A percentile compares a stretch with the other conserved stretches of the same genome.
Conservation (phyloP, 2,329 filamentous ascomycete species). For the Fusarium duplospermum region DNA sequence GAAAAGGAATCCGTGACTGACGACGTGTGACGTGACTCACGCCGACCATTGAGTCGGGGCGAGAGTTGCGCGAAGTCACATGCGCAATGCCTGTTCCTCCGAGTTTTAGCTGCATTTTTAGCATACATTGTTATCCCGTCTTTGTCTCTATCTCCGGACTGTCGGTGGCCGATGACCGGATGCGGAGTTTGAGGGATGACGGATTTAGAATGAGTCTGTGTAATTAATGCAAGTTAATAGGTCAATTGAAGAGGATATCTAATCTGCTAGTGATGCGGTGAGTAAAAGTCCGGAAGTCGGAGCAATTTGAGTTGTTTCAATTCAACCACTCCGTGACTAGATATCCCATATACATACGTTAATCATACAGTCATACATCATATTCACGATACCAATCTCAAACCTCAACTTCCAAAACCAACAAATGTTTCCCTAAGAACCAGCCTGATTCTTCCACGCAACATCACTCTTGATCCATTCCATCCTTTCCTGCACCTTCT, state of each 20-base stretch:
- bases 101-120: neutral
- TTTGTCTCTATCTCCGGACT: neutral
- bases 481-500: slow-evolving; percentile 43
- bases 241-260: neutral
- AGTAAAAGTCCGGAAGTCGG: neutral
- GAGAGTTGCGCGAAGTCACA: slow-evolving; percentile 49
- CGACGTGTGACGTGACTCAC: slow-evolving; percentile 42
- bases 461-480: slow-evolving; percentile 39
- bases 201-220: neutral
- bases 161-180: neutral
- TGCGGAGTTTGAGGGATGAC: neutral
- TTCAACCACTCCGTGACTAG: neutral
- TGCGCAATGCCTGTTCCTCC: slow-evolving; percentile 8
- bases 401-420: neutral
- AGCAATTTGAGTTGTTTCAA: neutral
- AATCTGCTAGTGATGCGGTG: neutral
- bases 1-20: neutral
- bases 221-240: neutral
- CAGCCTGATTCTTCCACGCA: slow-evolving; percentile 26
- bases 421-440: neutral
- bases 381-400: neutral
- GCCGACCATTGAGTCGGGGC: slow-evolving; percentile 25
- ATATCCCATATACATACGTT: neutral
- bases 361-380: neutral
- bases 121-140: neutral